phyloP scores from a whole-genome alignment of 345 rosid species.

The Salix purpurea region DNA sequence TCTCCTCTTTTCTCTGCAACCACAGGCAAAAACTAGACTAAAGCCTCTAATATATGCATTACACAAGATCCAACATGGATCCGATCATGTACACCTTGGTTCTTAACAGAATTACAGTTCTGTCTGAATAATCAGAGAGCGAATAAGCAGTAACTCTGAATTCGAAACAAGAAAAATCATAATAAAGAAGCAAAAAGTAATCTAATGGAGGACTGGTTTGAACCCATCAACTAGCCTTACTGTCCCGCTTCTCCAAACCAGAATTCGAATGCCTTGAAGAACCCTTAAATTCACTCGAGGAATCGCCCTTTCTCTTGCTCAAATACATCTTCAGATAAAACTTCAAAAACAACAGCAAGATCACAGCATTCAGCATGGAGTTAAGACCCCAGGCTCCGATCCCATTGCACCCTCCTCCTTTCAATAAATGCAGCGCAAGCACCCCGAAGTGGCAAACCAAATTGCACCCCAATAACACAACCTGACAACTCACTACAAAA shows the following conservation, averaged over 20 bases:
- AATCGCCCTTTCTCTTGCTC: neutral
- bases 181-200: neutral
- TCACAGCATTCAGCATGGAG: conserved; percentile 21
- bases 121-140: too few species aligned
- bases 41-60: too few species aligned
- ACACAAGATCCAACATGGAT: too few species aligned
- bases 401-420: conserved; percentile 36
- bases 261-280: conserved; percentile 7
- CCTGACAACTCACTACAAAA: conserved; percentile 25
- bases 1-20: too few species aligned
- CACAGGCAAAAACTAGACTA: too few species aligned
- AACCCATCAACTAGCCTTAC: neutral
- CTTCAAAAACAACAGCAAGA: conserved; percentile 20
- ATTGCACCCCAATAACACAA: conserved; percentile 22
- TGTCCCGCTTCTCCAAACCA: neutral
- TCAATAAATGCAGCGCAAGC: conserved; percentile 23
- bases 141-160: too few species aligned
- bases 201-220: too few species aligned
- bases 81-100: too few species aligned
- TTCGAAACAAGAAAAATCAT: too few species aligned
- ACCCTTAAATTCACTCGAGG: neutral
- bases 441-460: conserved; percentile 29
- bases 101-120: too few species aligned
- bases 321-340: conserved; percentile 18
- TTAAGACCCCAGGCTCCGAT: conserved; percentile 28